Conservation (phyloP, 2,329 filamentous ascomycete species). For the Diaporthe humulicola region DNA sequence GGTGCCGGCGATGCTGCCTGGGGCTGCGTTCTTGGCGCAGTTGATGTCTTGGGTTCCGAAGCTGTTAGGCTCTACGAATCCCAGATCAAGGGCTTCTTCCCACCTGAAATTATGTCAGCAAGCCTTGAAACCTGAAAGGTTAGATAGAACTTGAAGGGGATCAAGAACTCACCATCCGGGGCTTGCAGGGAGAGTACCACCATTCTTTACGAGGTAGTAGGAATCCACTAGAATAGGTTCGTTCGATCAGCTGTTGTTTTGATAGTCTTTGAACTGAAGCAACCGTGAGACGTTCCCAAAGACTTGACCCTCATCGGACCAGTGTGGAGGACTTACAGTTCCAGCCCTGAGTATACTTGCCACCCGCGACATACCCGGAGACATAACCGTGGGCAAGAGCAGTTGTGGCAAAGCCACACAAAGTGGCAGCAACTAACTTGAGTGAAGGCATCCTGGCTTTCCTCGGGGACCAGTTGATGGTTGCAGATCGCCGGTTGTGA, state of each 20-base stretch:
- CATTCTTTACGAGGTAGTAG: conserved; percentile 42
- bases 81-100: conserved; percentile 47
- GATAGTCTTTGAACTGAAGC: neutral
- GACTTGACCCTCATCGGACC: neutral
- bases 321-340: neutral
- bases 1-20: conserved; percentile 35
- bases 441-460: conserved; percentile 25
- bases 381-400: conserved; percentile 58
- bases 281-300: neutral
- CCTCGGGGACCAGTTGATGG: neutral
- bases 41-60: conserved; percentile 39
- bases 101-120: conserved; percentile 42
- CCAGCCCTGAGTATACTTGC: conserved; percentile 48
- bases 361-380: conserved; percentile 62
- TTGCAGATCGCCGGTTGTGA: conserved; percentile 9
- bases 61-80: conserved; percentile 29
- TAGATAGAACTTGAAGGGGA: neutral
- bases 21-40: conserved; percentile 30
- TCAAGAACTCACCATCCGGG: conserved; percentile 35
- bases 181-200: conserved; percentile 41
- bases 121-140: neutral
- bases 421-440: conserved; percentile 16
- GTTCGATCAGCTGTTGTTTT: neutral
- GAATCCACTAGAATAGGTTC: neutral
- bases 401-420: conserved; percentile 44